Base-by-base conservation (phyloP, 1,139 yeast genomes). In the Meyerozyma sp. region DNA sequence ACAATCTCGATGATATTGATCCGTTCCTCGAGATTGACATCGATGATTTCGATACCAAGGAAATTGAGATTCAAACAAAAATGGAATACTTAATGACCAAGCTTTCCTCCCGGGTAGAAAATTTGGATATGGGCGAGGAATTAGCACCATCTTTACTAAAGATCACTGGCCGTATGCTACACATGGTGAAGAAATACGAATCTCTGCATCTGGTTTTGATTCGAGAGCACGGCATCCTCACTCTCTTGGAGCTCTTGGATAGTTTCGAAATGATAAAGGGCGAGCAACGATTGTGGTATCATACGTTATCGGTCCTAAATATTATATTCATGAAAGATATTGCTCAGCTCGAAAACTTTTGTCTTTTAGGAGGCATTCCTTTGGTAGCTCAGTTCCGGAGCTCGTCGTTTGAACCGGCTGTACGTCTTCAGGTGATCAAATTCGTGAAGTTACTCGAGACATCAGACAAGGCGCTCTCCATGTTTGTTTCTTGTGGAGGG, bases 401-500 rank as follows among this genome's bases (percentile, higher is more conserved):
- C 30, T 60, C 60, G 21, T 63, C 68, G 2, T 69, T 63, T 49
- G 67, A 68, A 18, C 44, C 56, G 6, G 60, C 57, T 8, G 65
- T 75, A 4, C 65, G 82, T 42, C 49, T 62, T 13, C 74, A 73
- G 50, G 77, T 79, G 7, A 76, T 72, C 1, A 56, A 59, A 34
- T 68, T 81, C 40, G 65, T 81, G 11, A 59, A 63, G 14, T 55
- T 69, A 7, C 66, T 75, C 40, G 57, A 65, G 21, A 53, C 57
- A 5, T 67, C 77, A 7, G 68, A 67, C 14, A 57, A 61, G 35
- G 72, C 77, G 0, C 55, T 79, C 25, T 70, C 75, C 5, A 68
- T 73, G 71, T 76, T 80, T 50, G 68, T 80, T 3, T 71, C 81
- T 3, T 69, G 80, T 52, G 85, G 85, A 9, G 84, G 85, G 0